phyloP scores from a whole-genome alignment of 2,329 filamentous ascomycete species.

The Ustilaginoidea virens region DNA sequence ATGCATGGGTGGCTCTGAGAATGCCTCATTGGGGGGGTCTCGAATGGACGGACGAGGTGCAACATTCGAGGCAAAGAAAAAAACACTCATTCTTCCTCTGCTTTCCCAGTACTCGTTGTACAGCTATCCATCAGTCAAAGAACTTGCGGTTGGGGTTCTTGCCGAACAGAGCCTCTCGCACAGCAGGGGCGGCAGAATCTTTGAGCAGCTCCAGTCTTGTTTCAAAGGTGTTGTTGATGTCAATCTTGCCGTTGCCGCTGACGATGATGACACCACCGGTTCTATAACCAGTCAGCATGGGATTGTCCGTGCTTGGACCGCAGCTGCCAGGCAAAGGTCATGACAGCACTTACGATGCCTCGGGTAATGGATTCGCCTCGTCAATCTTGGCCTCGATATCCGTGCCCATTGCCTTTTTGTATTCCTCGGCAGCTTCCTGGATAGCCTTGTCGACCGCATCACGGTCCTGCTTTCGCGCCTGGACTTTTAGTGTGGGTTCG shows the following conservation, averaged over 20 bases:
- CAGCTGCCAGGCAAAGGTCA: not conserved
- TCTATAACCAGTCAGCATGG: slow-evolving; percentile 28
- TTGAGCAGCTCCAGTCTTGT: slow-evolving; percentile 76
- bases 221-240: slow-evolving; percentile 97
- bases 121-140: too few relatives aligned
- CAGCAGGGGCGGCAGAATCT: slow-evolving; percentile 66
- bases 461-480: slow-evolving; percentile 66
- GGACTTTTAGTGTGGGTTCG: slow-evolving; percentile 61
- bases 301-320: too few relatives aligned
- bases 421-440: slow-evolving; percentile 62
- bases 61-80: too few relatives aligned
- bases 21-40: too few relatives aligned
- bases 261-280: slow-evolving; percentile 71
- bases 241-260: slow-evolving; percentile 80
- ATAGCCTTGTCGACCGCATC: slow-evolving; percentile 64
- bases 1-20: too few relatives aligned
- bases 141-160: slow-evolving; percentile 94
- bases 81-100: too few relatives aligned
- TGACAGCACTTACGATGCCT: slow-evolving; percentile 55
- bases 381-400: slow-evolving; percentile 58
- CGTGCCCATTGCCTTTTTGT: slow-evolving; percentile 61
- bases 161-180: slow-evolving; percentile 79
- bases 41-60: too few relatives aligned
- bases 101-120: too few relatives aligned
- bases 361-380: slow-evolving; percentile 63